phyloP scores from a whole-genome alignment of 2,329 filamentous ascomycete species.

The Gnomoniopsis smithogilvyi region DNA sequence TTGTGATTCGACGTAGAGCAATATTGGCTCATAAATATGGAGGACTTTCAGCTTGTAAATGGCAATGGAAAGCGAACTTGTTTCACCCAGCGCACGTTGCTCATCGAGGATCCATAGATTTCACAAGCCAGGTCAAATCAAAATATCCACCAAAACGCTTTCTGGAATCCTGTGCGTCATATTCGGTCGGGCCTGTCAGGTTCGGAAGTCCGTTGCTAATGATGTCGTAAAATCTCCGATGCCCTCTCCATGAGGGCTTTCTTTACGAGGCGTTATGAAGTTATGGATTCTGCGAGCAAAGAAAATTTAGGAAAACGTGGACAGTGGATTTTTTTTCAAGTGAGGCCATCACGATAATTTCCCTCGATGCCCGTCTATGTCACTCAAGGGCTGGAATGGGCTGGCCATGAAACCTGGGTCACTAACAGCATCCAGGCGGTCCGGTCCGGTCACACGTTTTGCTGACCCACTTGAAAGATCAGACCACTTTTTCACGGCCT shows the following conservation, averaged over 20 bases:
- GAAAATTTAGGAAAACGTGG: neutral
- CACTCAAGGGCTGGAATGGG: neutral
- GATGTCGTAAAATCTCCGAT: neutral
- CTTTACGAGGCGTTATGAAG: neutral
- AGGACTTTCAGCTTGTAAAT: too few species aligned
- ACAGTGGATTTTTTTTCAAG: neutral
- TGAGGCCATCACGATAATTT: slow-evolving; percentile 22
- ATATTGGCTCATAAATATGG: too few species aligned
- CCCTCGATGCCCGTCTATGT: slow-evolving; percentile 18
- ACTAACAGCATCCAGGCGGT: slow-evolving; percentile 21
- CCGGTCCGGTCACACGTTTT: slow-evolving; percentile 23
- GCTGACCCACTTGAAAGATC: neutral
- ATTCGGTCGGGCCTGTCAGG: too few species aligned
- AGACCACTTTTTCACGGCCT: slow-evolving; percentile 15
- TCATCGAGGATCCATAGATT: too few species aligned
- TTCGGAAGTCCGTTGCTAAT: too few species aligned
- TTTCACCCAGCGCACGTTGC: too few species aligned
- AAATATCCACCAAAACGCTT: too few species aligned
- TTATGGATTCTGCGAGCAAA: neutral
- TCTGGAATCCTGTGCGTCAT: too few species aligned
- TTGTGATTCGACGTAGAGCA: too few species aligned
- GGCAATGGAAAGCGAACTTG: too few species aligned
- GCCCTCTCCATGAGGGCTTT: neutral
- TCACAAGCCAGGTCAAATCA: too few species aligned
- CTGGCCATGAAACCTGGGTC: neutral